Base-by-base conservation (phyloP, 441 rosid genomes). In the Pelargonium cotyledonis region DNA sequence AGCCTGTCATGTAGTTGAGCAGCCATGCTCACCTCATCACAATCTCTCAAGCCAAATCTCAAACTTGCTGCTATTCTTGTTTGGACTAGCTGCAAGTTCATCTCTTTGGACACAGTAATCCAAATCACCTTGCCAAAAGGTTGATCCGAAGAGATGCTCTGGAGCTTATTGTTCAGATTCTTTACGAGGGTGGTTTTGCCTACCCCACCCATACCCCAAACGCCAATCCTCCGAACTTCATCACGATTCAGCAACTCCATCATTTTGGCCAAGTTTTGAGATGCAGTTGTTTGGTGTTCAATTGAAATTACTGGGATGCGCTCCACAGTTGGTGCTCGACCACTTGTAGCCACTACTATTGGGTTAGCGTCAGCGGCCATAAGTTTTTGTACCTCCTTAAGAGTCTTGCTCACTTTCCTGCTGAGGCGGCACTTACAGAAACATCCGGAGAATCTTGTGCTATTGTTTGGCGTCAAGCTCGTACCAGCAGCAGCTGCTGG, bases 1-100 rank as follows among this genome's bases (percentile, higher is more conserved):
- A 29, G 43, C 43, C 65, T 29, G 15, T 29, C 2, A 18, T 23
- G 26, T 1, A 63, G 43, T 29, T 4, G 40, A 63, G 29, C 26
- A 9, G 65, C 65, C 40, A 18, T 26, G 11, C n/a, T 29, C 14
- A 23, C 43, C 14, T 9, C 11, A 10, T 12, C 10, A 63, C 51
- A 68, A 23, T 67, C 75, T 47, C 49, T 63, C 44, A 63, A 65
- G 65, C 41, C 51, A 65, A 82, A 21, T 21, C 73, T 70, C 82
- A 86, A 73, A 70, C 88, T 78, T 67, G 75, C 72, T 35, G 72
- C 69, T 26, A 71, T 63, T 15, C 67, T 63, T 1, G n/a, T 16
- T 26, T 71, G 72, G 6, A 75, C 53, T 23, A 38, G 29, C 55
- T 55, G 70, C 2, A 23, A 1, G 12, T 70, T 29, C 51, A 1